Percentiles rank a stretch among this genome's conserved stretches.
Evolutionary conservation across 1,139 yeast species (phyloP).

Genomic region (Yamadazyma kanchanaburiensis): DNA sequence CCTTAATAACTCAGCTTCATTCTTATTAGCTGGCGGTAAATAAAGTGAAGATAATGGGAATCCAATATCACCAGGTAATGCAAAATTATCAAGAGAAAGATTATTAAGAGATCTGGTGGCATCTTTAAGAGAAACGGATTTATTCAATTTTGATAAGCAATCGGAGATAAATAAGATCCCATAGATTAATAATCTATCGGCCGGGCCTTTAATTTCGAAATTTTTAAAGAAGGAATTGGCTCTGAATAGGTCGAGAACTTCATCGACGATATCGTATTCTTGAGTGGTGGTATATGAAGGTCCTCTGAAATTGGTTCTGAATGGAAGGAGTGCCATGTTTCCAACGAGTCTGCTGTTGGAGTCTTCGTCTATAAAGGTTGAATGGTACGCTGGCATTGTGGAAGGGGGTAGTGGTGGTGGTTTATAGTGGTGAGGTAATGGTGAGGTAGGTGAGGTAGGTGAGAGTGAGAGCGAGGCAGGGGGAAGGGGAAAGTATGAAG

Average conservation of each 20-base stretch:
- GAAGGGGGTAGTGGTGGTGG: background rate
- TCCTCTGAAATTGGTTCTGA: constrained; percentile 81
- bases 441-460: no score
- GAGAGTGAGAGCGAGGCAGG: no score
- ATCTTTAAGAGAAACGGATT: constrained; percentile 49
- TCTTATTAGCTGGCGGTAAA: constrained; percentile 68
- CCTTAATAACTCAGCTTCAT: constrained; percentile 76
- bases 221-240: constrained; percentile 96
- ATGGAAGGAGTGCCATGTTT: constrained; percentile 77
- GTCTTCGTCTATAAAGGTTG: constrained; percentile 77
- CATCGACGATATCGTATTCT: constrained; percentile 91
- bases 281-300: constrained; percentile 83
- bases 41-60: constrained; percentile 89
- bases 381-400: constrained; percentile 80
- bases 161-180: constrained; percentile 92
- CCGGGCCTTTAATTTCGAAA: constrained; percentile 94
- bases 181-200: constrained; percentile 91
- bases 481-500: no score
- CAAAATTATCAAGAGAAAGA: constrained; percentile 80
- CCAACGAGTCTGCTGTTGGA: constrained; percentile 45
- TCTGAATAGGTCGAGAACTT: constrained; percentile 83
- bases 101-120: constrained; percentile 76
- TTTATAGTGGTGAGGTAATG: no score
- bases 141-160: constrained; percentile 64
- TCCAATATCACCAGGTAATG: constrained; percentile 93